Conservation (phyloP, 305 asterid species). For the Rubia balearica region DNA sequence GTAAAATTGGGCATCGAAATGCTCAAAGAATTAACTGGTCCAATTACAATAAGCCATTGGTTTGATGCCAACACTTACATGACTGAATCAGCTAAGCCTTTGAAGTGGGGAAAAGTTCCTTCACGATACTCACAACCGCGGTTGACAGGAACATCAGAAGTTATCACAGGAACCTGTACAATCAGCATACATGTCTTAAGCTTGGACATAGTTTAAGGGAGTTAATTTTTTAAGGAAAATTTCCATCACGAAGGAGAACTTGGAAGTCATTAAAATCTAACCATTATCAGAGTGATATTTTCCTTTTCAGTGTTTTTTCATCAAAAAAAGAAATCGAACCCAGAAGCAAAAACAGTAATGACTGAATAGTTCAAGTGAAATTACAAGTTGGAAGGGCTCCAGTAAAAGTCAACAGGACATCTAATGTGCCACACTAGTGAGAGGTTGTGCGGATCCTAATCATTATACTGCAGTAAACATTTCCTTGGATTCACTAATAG, state of each 20-base stretch:
- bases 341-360: neutral
- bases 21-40: neutral
- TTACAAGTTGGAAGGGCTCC: neutral
- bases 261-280: neutral
- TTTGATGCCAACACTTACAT: constrained; percentile 47
- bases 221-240: neutral
- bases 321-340: neutral
- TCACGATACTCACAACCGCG: constrained; percentile 74
- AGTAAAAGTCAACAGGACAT: neutral
- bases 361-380: neutral
- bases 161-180: constrained; percentile 91
- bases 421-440: neutral
- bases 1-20: neutral
- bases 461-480: neutral
- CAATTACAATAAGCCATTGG: neutral
- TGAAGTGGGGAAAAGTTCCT: constrained; percentile 90
- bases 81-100: constrained; percentile 82
- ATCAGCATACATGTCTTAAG: constrained; percentile 2
- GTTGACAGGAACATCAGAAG: constrained; percentile 80
- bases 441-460: neutral
- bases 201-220: neutral
- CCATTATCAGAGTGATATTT: neutral
- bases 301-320: neutral
- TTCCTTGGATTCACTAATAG: neutral
- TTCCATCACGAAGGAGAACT: neutral